A percentile compares a stretch with the other conserved stretches of the same genome.
These are phyloP conservation scores for Fusarium clavum DNA, from an alignment of 2,329 filamentous ascomycete species.

Conservation along the genomic window DNA sequence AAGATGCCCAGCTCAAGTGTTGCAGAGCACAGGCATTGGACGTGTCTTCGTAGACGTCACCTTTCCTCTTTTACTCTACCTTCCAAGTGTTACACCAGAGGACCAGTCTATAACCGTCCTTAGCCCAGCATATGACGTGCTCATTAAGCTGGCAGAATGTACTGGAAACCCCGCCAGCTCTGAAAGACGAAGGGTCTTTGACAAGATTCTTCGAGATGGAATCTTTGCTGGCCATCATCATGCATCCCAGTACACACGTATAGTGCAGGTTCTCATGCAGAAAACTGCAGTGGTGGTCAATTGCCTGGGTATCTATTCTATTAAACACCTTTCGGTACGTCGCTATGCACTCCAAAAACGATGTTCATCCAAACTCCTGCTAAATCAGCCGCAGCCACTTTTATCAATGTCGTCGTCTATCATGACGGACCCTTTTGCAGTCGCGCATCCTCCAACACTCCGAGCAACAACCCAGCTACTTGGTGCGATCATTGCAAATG, in stretches of 20 bases:
- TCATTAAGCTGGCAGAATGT: slow-evolving; percentile 66
- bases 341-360: slow-evolving; percentile 17
- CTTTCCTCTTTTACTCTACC: slow-evolving; percentile 77
- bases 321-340: slow-evolving; percentile 74
- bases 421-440: slow-evolving; percentile 76
- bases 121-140: slow-evolving; percentile 71
- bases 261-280: slow-evolving; percentile 67
- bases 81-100: slow-evolving; percentile 82
- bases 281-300: slow-evolving; percentile 63
- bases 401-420: slow-evolving; percentile 74
- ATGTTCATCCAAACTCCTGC: not conserved
- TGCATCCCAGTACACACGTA: slow-evolving; percentile 66
- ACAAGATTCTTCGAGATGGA: slow-evolving; percentile 67
- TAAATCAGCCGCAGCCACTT: slow-evolving; percentile 63
- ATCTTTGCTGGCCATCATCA: slow-evolving; percentile 68
- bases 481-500: slow-evolving; percentile 68
- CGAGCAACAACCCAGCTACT: slow-evolving; percentile 64
- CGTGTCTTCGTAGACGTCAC: slow-evolving; percentile 76
- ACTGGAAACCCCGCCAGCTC: slow-evolving; percentile 42
- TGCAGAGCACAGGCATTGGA: slow-evolving; percentile 72
- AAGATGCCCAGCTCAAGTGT: slow-evolving; percentile 63
- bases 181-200: slow-evolving; percentile 57
- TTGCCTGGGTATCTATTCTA: slow-evolving; percentile 69
- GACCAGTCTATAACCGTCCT: slow-evolving; percentile 75
- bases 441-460: slow-evolving; percentile 65